Evolutionary conservation across 805 yeast species (phyloP).

Genomic region (Candida alai): DNA sequence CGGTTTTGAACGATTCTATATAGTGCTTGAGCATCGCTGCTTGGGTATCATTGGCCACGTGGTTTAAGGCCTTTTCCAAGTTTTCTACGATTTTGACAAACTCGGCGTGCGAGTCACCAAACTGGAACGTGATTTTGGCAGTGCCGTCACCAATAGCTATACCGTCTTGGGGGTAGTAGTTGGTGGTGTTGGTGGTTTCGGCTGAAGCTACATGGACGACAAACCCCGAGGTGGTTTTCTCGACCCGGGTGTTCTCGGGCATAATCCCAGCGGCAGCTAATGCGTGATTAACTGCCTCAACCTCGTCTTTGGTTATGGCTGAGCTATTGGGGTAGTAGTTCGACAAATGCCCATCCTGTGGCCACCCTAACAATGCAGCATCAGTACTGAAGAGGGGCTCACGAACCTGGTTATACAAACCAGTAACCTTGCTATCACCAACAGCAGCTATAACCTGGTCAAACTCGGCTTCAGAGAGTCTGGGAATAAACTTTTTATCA

Average conservation of each 20-base stretch:
- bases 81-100: conserved; percentile 56
- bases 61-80: conserved; percentile 52
- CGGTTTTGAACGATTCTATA: conserved; percentile 68
- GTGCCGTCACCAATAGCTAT: conserved; percentile 37
- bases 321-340: conserved; percentile 57
- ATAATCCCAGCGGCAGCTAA: conserved; percentile 59
- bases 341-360: conserved; percentile 70
- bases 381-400: conserved; percentile 49
- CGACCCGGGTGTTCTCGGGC: conserved; percentile 79
- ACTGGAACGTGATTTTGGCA: conserved; percentile 45
- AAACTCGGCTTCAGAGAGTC: conserved; percentile 46
- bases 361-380: conserved; percentile 65
- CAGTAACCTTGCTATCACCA: conserved; percentile 28
- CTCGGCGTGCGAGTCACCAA: conserved; percentile 76
- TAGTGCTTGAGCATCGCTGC: conserved; percentile 61
- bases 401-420: conserved; percentile 41
- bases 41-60: conserved; percentile 74
- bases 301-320: conserved; percentile 53
- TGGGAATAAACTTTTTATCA: conserved; percentile 80
- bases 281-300: conserved; percentile 62
- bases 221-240: conserved; percentile 49
- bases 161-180: conserved; percentile 48
- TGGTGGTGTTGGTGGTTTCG: conserved; percentile 42
- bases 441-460: conserved; percentile 40
- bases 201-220: conserved; percentile 70